Evolutionary conservation across 768 basidiomycete genomes (phyloP).

Genomic region (Kwoniella europaea): DNA sequence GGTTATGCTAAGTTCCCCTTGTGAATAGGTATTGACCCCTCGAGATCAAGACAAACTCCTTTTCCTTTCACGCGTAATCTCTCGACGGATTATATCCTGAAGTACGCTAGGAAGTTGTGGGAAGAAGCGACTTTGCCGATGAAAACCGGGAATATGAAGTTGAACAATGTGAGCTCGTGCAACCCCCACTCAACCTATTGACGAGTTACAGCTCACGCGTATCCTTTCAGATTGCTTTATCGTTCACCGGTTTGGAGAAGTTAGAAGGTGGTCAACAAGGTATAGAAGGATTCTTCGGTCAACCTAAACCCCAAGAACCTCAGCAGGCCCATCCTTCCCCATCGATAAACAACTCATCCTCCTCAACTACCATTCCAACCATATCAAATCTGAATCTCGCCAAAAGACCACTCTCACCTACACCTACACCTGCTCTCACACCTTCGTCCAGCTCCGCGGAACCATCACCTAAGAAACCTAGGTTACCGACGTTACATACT

Average conservation of each 20-base stretch:
- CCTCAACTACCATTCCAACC: conserved; percentile 7
- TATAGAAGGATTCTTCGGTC: conserved; percentile 83
- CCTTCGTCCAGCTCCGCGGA: conserved; percentile 21
- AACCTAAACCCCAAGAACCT: conserved; percentile 31
- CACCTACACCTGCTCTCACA: neutral
- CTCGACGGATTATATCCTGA: conserved; percentile 75
- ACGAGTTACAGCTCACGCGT: neutral
- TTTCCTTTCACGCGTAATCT: conserved; percentile 82
- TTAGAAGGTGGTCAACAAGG: conserved; percentile 72
- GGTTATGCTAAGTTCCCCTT: neutral
- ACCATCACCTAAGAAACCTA: conserved; percentile 42
- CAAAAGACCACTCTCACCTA: conserved; percentile 16
- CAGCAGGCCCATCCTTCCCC: neutral
- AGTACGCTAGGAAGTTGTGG: conserved; percentile 80
- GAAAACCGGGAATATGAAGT: conserved; percentile 62
- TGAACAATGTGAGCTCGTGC: conserved; percentile 66
- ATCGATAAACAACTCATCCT: neutral
- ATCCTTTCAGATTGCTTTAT: conserved; percentile 44
- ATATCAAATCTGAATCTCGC: neutral
- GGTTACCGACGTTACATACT: conserved; percentile 47
- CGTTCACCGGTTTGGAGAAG: conserved; percentile 51
- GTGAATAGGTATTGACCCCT: conserved; percentile 67
- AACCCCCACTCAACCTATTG: neutral
- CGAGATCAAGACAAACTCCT: conserved; percentile 78
- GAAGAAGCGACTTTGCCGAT: conserved; percentile 75